Base-by-base conservation (phyloP, 2,329 filamentous ascomycete genomes). In the Ascochyta koolunga region DNA sequence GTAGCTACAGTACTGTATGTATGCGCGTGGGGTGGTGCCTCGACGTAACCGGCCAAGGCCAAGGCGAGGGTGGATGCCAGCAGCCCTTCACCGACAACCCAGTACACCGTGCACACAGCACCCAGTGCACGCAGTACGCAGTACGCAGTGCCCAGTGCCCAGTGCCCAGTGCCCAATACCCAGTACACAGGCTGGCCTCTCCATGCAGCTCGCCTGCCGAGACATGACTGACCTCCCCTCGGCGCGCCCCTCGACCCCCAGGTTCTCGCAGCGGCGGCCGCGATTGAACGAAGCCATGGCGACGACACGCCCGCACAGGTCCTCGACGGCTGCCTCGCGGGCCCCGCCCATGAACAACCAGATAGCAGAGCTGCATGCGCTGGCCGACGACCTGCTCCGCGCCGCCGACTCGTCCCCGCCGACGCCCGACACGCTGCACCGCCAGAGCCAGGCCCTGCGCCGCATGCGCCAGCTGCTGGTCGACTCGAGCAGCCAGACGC, bases 381-480 rank as follows among this genome's bases (percentile, higher is more conserved):
- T 76, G 37, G 65, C 70, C 43, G 70, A 74, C 40, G 68, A 71
- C 47, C 68, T 77, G 54, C 62, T 62, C 39, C 63, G 50, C n/a
- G 67, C 73, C 54, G 60, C 70, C 55, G 66, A 72, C 27, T 42
- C 61, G 18, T 58, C 64, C 8, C 65, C 67, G 37, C 67, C 69
- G 31, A 68, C 69, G 49, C 41, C 68, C 47, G 54, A 69, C 3
- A 54, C 66, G 41, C 70, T 76, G 46, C 74, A 75, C 58, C 43
- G 42, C 54, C 72, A 76, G 64, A 76, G 74, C 59, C 82, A 85
- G 61, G 79, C 80, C 47, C 79, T 90, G 51, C 83, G 86, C 61
- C 82, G 85, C 45, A 83, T 93, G 55, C 85, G 87, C 66, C 89
- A 91, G 74, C 77, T 82, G 50, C 78, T 86, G 40, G 82, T 85